phyloP scores from a whole-genome alignment of 2,329 filamentous ascomycete genomes.

The Aaosphaeria pasadenensis region DNA sequence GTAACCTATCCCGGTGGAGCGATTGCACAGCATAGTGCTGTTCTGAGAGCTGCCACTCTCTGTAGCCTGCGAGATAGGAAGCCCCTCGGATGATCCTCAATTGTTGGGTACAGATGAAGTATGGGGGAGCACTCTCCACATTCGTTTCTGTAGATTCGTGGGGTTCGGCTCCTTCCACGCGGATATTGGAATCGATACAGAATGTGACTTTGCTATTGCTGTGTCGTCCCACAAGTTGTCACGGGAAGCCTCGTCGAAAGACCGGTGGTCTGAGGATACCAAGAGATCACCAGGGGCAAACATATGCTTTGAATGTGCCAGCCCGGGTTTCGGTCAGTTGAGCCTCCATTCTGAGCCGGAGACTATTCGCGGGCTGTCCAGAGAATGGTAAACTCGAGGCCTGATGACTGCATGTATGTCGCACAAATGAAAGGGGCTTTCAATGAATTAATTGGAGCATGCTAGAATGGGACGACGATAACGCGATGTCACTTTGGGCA shows the following conservation, averaged over 20 bases:
- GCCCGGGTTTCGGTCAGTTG: constrained; percentile 14
- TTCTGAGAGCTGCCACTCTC: constrained; percentile 1
- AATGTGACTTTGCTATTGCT: too few species aligned
- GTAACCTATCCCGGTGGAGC: constrained; percentile 15
- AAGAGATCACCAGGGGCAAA: constrained; percentile 2
- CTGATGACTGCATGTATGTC: too few species aligned
- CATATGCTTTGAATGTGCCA: constrained; percentile 1
- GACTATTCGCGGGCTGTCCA: neutral
- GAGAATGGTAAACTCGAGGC: too few species aligned
- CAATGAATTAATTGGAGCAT: too few species aligned
- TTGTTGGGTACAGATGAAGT: constrained; percentile 2
- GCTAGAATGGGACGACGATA: too few species aligned
- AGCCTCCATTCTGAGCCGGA: constrained; percentile 9
- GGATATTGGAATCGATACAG: constrained; percentile 1
- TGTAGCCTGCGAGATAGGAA: constrained; percentile 2
- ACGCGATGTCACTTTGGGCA: too few species aligned
- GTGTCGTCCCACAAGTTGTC: too few species aligned
- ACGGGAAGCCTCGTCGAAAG: neutral
- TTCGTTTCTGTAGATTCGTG: constrained; percentile 7
- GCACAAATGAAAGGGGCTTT: too few species aligned
- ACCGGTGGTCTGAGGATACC: constrained; percentile 4
- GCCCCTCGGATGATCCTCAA: constrained; percentile 8
- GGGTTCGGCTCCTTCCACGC: constrained; percentile 5
- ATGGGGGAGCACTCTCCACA: constrained; percentile 1
- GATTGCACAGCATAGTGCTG: constrained; percentile 13